Base-by-base conservation (phyloP, 768 basidiomycete genomes). In the Melanogaster broomeanus region DNA sequence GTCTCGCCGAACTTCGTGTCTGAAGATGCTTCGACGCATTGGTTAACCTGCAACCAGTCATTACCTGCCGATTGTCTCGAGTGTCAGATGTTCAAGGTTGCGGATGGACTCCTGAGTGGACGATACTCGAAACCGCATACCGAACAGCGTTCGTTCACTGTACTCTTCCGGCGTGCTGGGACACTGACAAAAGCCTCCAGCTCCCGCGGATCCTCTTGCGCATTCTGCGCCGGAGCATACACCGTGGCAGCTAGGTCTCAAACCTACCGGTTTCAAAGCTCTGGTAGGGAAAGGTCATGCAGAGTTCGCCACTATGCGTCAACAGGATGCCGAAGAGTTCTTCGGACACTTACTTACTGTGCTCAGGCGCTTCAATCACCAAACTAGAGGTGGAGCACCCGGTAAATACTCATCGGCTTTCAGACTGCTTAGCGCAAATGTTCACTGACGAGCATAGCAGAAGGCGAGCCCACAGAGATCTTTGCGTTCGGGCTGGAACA, bases 261-360 rank as follows among this genome's bases (percentile, higher is more conserved):
- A 81, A 38, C 97, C 96, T 0, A 75, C 76, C 1, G 83, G 82
- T 56, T 93, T 98, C 76, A 98, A 98, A 69, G 74, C 84, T 5
- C 80, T 98, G 10, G 82, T 98, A 31, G 96, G 96, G 3, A 90
- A 88, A 58, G 93, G 92, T 1, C 97, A 98, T 61, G 82, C 82
- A 28, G 97, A 98, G 71, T 98, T 98, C 61, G 77, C 89, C 30
- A 98, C 95, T 42, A 98, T 98, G 95, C 80, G 83, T 46, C 96
- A 99, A 69, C 97, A 98, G 65, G 97, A 99, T 62, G 85, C 94
- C 6, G 93, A 96, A 63, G 96, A 98, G 70, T 98, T 98, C 73
- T 78, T 99, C 48, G 79, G 82, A 31, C 83, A 96, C 69, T 72
- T 98, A 2, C 61, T 98, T 46, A 85, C 83, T 5, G 76, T 82